Percentiles rank a stretch among this genome's conserved stretches.
These are phyloP conservation scores for Sarocladium oryzae DNA, from an alignment of 2,329 filamentous ascomycete species.

Conservation along the genomic window DNA sequence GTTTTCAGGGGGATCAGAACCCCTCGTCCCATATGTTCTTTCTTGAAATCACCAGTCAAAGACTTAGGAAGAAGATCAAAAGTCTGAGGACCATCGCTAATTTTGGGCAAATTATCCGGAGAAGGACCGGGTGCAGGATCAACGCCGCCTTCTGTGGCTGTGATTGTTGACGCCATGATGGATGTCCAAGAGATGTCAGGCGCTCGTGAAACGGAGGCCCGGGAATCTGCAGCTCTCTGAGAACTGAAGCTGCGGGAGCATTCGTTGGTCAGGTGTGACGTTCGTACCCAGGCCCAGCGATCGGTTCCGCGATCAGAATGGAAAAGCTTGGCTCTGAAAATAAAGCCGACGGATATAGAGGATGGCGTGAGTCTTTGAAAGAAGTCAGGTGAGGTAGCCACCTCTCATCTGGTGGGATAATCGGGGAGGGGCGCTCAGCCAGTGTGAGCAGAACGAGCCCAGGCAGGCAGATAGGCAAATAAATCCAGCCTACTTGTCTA, in stretches of 20 bases:
- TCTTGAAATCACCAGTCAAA: conserved; percentile 29
- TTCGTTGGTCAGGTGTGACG: neutral
- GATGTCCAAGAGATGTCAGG: neutral
- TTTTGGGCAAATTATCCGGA: neutral
- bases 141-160: neutral
- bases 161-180: neutral
- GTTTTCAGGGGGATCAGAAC: conserved; percentile 59
- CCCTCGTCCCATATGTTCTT: conserved; percentile 32
- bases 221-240: conserved; percentile 1
- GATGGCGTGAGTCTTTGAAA: no score
- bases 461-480: no score
- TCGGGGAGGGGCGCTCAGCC: no score
- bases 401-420: no score
- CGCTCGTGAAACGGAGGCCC: neutral
- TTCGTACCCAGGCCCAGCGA: no score
- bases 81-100: neutral
- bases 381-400: no score
- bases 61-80: conserved; percentile 24
- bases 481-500: no score
- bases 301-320: no score
- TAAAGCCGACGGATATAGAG: no score
- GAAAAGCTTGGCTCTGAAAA: no score
- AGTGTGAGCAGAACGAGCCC: no score
- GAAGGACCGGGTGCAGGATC: neutral
- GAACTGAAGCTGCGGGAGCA: conserved; percentile 4